Percentiles rank a stretch among this genome's conserved stretches.
These are phyloP conservation scores for Pogostemon cablin DNA, from an alignment of 257 asterid species.

Conservation along the genomic window DNA sequence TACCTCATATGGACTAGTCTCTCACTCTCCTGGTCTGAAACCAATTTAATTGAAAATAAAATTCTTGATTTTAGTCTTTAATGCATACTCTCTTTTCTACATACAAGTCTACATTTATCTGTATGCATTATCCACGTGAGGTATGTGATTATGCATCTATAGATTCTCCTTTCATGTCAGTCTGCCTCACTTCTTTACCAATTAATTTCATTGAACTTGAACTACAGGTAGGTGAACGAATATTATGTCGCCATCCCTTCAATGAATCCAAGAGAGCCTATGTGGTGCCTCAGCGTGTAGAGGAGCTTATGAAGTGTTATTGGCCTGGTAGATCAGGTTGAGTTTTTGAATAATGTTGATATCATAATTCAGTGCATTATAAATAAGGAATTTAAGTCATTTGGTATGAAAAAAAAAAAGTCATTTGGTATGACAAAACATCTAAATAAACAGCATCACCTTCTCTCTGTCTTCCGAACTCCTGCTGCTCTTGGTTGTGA, in stretches of 20 bases:
- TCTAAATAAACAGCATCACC: conserved; percentile 2
- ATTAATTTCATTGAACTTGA: conserved; percentile 17
- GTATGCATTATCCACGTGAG: neutral
- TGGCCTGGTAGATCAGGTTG: conserved; percentile 91
- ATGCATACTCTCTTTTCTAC: neutral
- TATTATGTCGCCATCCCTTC: conserved; percentile 91
- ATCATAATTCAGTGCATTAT: too few relatives aligned
- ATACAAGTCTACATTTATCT: neutral
- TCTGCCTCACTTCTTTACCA: neutral
- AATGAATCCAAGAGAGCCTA: conserved; percentile 91
- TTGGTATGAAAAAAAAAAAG: neutral
- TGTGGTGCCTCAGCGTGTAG: conserved; percentile 89
- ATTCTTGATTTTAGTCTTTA: neutral
- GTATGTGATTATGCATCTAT: neutral
- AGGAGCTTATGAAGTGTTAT: conserved; percentile 88
- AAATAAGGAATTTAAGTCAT: neutral
- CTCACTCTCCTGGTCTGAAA: neutral
- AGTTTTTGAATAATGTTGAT: neutral
- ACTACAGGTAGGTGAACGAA: conserved; percentile 68
- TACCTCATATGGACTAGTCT: too few relatives aligned
- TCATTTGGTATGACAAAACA: neutral
- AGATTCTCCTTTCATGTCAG: neutral
- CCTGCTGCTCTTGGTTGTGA: neutral
- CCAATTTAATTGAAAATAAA: neutral
- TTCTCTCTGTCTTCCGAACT: conserved; percentile 9